Percentiles rank a stretch among this genome's conserved stretches.
Evolutionary conservation across 129 eudicot genomes (phyloP).

Genomic region (carrot (Daucus carota)): DH1_v3.0 NC_030382.2:10703501-10704000

Average conservation of each 20-base stretch:
- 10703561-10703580: slow-evolving; percentile 34
- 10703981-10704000: too few relatives aligned
- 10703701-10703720: slow-evolving; percentile 84
- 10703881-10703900: background rate
- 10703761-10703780: background rate
- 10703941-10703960: background rate
- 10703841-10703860: background rate
- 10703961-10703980: too few relatives aligned
- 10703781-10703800: background rate
- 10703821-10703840: background rate
- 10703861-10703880: background rate
- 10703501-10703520: background rate
- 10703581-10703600: slow-evolving; percentile 69
- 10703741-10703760: slow-evolving; percentile 19
- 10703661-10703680: slow-evolving; percentile 80
- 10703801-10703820: background rate
- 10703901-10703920: background rate
- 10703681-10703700: slow-evolving; percentile 78
- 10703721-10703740: slow-evolving; percentile 68
- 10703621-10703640: slow-evolving; percentile 40
- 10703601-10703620: slow-evolving; percentile 47
- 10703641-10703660: slow-evolving; percentile 80
- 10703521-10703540: background rate
- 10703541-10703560: background rate
- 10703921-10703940: background rate